Percentiles rank a stretch among this genome's conserved stretches.
These are phyloP conservation scores for Setomelanomma holmii DNA, from an alignment of 2,329 filamentous ascomycete genomes.

Conservation along the genomic window DNA sequence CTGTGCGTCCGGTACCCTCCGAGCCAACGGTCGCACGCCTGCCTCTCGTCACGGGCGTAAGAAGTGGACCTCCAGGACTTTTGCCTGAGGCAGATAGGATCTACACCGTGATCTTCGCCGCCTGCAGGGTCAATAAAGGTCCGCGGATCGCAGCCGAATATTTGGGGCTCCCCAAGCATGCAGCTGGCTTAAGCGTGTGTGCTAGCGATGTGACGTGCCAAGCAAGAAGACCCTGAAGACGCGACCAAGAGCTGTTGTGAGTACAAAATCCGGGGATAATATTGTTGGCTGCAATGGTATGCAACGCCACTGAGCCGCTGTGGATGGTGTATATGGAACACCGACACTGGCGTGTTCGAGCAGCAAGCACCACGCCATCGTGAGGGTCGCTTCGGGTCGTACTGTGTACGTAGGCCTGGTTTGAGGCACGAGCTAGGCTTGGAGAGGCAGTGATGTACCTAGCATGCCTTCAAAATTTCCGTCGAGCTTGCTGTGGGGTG, in stretches of 20 bases:
- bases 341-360: no score
- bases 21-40: constrained; percentile 12
- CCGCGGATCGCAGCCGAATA: constrained; percentile 10
- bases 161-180: constrained; percentile 4
- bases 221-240: not conserved
- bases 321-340: no score
- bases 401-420: not conserved
- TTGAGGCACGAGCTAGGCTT: constrained; percentile 14
- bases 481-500: constrained; percentile 13
- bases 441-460: constrained; percentile 15
- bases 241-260: not conserved
- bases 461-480: not conserved
- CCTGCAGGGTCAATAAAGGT: constrained; percentile 5
- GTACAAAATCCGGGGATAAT: not conserved
- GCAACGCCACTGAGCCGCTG: no score
- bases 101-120: constrained; percentile 10
- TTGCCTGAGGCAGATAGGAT: constrained; percentile 10
- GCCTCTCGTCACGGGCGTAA: constrained; percentile 9
- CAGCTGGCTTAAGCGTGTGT: not conserved
- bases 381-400: not conserved
- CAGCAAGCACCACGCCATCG: not conserved
- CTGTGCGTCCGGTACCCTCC: constrained; percentile 27
- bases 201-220: constrained; percentile 1
- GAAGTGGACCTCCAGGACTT: constrained; percentile 5
- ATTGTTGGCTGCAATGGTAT: no score